Conservation (phyloP, 2,329 filamentous ascomycete genomes). For the Aspergillus arachidicola region DNA sequence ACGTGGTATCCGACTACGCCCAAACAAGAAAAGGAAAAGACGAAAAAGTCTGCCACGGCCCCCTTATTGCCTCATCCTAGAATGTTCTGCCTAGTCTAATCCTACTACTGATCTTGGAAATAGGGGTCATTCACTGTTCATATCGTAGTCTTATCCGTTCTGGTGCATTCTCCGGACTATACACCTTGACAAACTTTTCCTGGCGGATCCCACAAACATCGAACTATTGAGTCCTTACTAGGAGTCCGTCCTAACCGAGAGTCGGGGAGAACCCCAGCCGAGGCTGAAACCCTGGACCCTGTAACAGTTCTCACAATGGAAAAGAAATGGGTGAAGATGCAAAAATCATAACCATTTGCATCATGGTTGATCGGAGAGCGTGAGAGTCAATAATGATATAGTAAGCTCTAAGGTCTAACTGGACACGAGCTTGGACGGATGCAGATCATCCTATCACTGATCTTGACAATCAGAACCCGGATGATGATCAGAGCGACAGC, state of each 20-base stretch:
- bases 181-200: not conserved
- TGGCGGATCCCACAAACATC: not conserved
- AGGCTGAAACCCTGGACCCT: not conserved
- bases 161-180: not conserved
- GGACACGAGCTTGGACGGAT: slow-evolving; percentile 2
- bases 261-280: not conserved
- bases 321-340: not conserved
- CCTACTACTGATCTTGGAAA: not conserved
- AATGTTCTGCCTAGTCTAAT: not conserved
- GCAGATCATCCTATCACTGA: slow-evolving; percentile 8
- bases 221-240: not conserved
- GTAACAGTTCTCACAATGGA: not conserved
- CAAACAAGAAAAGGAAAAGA: not conserved
- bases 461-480: slow-evolving; percentile 7
- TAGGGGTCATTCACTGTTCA: not conserved
- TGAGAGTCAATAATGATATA: not conserved
- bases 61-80: not conserved
- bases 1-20: not conserved
- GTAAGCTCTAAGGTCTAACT: not conserved
- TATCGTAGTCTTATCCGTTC: not conserved
- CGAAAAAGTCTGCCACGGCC: not conserved
- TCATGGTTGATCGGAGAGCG: not conserved
- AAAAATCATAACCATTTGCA: not conserved
- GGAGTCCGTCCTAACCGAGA: not conserved
- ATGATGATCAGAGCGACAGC: slow-evolving; percentile 4